A percentile compares a stretch with the other conserved stretches of the same genome.
Evolutionary conservation across 208 protist species (phyloP).

Genomic region (Blastocrithidia nonstop): DNA sequence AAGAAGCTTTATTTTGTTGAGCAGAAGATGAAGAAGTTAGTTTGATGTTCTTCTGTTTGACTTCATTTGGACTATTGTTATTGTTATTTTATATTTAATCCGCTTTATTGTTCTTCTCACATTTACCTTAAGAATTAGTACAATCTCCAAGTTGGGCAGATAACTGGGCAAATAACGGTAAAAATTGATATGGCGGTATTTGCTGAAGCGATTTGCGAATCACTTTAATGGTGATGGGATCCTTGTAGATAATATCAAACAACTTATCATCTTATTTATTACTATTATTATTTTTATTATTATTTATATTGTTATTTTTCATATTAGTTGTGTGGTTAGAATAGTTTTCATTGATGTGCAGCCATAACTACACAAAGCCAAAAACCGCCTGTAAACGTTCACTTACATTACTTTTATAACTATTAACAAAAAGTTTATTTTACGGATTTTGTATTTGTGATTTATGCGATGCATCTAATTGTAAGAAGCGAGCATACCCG

Average conservation of each 20-base stretch:
- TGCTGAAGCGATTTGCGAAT: slow-evolving; percentile 26
- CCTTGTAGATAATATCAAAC: slow-evolving; percentile 9
- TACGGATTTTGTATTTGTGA: neutral
- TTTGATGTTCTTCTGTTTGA: too few species aligned
- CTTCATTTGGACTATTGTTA: too few species aligned
- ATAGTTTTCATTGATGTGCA: slow-evolving; percentile 9
- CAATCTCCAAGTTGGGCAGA: slow-evolving; percentile 40
- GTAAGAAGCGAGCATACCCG: slow-evolving; percentile 51
- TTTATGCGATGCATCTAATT: slow-evolving; percentile 10
- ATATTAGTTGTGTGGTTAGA: neutral
- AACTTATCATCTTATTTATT: neutral
- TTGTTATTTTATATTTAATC: too few species aligned
- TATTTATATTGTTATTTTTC: neutral
- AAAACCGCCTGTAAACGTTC: slow-evolving; percentile 54
- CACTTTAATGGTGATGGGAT: too few species aligned
- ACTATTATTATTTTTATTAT: neutral
- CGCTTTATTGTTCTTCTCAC: too few species aligned
- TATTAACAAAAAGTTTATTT: neutral
- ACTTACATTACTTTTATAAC: neutral
- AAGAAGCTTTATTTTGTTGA: too few species aligned
- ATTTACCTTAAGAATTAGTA: slow-evolving; percentile 2
- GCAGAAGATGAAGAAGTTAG: too few species aligned
- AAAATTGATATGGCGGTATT: slow-evolving; percentile 33
- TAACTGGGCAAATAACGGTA: slow-evolving; percentile 51
- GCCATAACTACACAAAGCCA: slow-evolving; percentile 65